Base-by-base conservation (phyloP, 345 rosid species). In the Lepidium sativum region DNA sequence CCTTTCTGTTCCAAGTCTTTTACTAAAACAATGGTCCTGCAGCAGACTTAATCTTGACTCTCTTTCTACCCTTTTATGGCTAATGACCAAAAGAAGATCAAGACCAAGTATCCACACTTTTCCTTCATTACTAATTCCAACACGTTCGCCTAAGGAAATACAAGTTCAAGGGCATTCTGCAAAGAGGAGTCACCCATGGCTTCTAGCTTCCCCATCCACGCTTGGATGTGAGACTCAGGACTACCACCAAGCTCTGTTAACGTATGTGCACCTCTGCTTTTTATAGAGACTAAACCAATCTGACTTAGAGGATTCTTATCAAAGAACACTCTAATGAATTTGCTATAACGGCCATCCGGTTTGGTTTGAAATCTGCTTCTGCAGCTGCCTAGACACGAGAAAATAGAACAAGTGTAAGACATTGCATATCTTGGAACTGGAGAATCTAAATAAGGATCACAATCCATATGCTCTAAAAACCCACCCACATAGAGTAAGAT, bases 221-320 rank as follows among this genome's bases (percentile, higher is more conserved):
- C 88, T 71, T 86, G 78, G 20, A 94, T 78, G 74, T 90, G 99
- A 45, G 91, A 75, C 78, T 90, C 95, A 2, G 99, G 96, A 79
- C 92, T 86, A 42, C 99, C 96, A 48, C 99, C 95, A n/a, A 87
- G 95, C 68, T 94, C 95, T 0, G 97, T 90, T 49, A 94, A 68
- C 33, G 81, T 74, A 55, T 84, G 79, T 32, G 96, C 97, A 67
- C 90, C 76, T 32, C 99, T 95, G 72, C 88, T 92, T 78, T 86
- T 87, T 20, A 90, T 79, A 35, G 80, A 71, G 43, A 88, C 87
- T 34, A 94, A 55, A 41, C 87, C 90, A 32, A 90, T 82, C 59
- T 94, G 96, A 80, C 99, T 86, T 15, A 90, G 86, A 23, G 97
- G 96, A 76, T 90, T 92, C 66, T 90, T 91, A 68, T 90, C 83